A percentile compares a stretch with the other conserved stretches of the same genome.
These are phyloP conservation scores for Phytophthora melonis DNA, from an alignment of 352 stramenopile genomes.

Conservation along the genomic window DNA sequence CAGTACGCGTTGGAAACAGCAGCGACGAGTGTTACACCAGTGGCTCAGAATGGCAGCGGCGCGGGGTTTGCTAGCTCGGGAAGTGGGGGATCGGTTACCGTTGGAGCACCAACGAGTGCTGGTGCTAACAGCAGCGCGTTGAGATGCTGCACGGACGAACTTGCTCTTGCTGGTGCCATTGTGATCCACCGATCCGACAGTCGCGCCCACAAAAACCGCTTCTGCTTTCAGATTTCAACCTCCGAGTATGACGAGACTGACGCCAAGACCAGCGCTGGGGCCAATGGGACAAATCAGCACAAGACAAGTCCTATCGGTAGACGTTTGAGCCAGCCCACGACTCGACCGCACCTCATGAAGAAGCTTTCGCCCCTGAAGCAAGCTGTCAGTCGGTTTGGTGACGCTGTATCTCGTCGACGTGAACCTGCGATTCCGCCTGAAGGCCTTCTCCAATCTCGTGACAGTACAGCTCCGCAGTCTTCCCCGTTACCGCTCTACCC, in stretches of 20 bases:
- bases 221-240: conserved; percentile 86
- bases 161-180: conserved; percentile 80
- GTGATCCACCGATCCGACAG: conserved; percentile 83
- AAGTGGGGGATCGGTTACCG: conserved; percentile 11
- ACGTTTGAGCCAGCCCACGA: conserved; percentile 27
- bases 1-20: conserved; percentile 77
- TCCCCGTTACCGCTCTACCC: conserved; percentile 21
- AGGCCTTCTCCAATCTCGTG: not conserved
- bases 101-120: conserved; percentile 2
- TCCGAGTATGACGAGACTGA: conserved; percentile 51
- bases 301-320: conserved; percentile 33
- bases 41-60: conserved; percentile 27
- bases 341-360: conserved; percentile 41
- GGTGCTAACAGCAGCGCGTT: conserved; percentile 3
- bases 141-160: conserved; percentile 63
- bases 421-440: conserved; percentile 23
- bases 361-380: conserved; percentile 76
- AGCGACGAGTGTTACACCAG: conserved; percentile 11
- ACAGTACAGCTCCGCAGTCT: conserved; percentile 2
- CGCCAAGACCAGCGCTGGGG: conserved; percentile 13
- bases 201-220: conserved; percentile 72
- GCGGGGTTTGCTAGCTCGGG: conserved; percentile 26
- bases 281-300: conserved; percentile 15
- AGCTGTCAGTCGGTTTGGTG: conserved; percentile 64
- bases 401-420: conserved; percentile 45